Percentiles rank a stretch among this genome's conserved stretches.
These are phyloP conservation scores for Sporisorium scitamineum DNA, from an alignment of 1,284 basidiomycete species.

Conservation along the genomic window DNA sequence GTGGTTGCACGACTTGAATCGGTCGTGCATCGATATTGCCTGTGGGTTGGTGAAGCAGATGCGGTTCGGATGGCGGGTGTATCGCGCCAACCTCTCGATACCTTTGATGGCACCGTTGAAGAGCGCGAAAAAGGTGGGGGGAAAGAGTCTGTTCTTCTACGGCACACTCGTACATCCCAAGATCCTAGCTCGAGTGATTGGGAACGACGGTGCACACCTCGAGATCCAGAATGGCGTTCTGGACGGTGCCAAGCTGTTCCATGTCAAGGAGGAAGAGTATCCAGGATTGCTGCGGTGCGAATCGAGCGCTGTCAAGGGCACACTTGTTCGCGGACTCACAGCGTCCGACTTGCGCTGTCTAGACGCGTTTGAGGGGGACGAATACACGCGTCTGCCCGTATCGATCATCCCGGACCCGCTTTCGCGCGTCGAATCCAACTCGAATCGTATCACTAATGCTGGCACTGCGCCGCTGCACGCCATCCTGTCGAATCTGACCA, in stretches of 20 bases:
- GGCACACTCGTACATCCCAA: constrained; percentile 57
- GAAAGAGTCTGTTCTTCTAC: constrained; percentile 51
- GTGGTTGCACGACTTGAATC: constrained; percentile 36
- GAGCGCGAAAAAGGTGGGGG: not conserved
- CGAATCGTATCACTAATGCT: constrained; percentile 27
- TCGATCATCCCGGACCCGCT: constrained; percentile 23
- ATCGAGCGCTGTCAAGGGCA: constrained; percentile 42
- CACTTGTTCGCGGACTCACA: constrained; percentile 46
- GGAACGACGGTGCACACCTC: constrained; percentile 35
- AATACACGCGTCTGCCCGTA: constrained; percentile 38
- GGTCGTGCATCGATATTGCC: constrained; percentile 23
- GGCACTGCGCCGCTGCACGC: constrained; percentile 27
- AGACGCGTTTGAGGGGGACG: constrained; percentile 56
- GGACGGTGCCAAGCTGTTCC: constrained; percentile 32
- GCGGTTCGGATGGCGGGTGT: constrained; percentile 26
- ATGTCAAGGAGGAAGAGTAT: constrained; percentile 50
- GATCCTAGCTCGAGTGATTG: constrained; percentile 50
- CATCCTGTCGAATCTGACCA: constrained; percentile 32
- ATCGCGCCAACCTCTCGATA: not conserved
- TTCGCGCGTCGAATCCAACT: constrained; percentile 21
- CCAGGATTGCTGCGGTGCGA: constrained; percentile 36
- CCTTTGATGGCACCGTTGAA: not conserved
- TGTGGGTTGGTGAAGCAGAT: constrained; percentile 32
- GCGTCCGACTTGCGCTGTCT: constrained; percentile 37
- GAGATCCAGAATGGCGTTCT: constrained; percentile 41